Evolutionary conservation across 805 yeast genomes (phyloP), one percentile per base, ranked within the genome.

Genomic region (Pichia cabralensis): DNA sequence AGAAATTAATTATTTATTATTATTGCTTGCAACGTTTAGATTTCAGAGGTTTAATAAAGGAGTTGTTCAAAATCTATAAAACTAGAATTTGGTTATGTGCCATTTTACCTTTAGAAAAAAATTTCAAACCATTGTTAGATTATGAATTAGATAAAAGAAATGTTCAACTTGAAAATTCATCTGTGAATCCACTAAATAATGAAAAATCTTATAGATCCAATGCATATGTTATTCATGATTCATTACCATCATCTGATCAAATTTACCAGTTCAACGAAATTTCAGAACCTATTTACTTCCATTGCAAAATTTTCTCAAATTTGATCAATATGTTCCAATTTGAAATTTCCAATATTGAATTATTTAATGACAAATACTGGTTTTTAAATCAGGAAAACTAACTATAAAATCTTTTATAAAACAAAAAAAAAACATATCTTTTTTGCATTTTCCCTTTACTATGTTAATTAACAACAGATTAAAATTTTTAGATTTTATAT

Each of bases 81-180:
- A 80, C 88, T 1, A 64, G 89, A 48, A 80, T 80, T 43, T 82
- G 94, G 92, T 60, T 82, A 56, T 79, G 88, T 64, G 88, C 92
- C 0, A 80, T 80, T 19, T 48, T 61, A 35, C 62, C 65, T 9
- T 46, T 57, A n/a, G 64, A 60, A 26, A 52, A 46, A 22, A 48
- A 54, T n/a, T 49, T 40, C 33, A 40, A 45, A 28, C 57, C 59
- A 6, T 46, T 56, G 9, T 39, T 53, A 21, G 51, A 50, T 5
- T 48, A 56, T 41, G 58, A 55, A 30, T 26, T 48, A 18, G 58
- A 54, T 17, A 50, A 47, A 26, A 41, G 40, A 19, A 35, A 43
- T 22, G 14, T 39, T 5, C 30, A 34, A 30, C 16, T 28, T 17
- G 22, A 36, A 11, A 15, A 18, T 20, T n/a, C n/a, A n/a, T n/a